A percentile compares a stretch with the other conserved stretches of the same genome.
Conservation (phyloP, 176 grass and related monocot genomes). For the Aegilops longissima region DNA sequence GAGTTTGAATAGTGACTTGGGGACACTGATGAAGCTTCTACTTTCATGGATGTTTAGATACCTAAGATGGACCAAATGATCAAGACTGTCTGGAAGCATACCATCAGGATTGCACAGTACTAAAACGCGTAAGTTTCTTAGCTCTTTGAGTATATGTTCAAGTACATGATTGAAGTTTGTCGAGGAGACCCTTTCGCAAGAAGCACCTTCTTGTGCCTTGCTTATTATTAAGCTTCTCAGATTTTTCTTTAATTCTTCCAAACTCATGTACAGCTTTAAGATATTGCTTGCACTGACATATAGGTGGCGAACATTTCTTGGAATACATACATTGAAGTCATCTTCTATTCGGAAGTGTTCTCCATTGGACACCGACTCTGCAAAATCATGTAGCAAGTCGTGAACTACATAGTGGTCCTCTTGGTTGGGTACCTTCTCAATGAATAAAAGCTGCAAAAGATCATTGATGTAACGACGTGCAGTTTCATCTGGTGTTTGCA, state of each 20-base stretch:
- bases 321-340: slow-evolving; percentile 25
- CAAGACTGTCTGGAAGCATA: slow-evolving; percentile 22
- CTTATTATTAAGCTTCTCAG: slow-evolving; percentile 45
- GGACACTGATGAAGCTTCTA: background rate
- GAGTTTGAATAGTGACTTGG: slow-evolving; percentile 37
- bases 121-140: slow-evolving; percentile 32
- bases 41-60: slow-evolving; percentile 33
- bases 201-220: background rate
- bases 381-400: slow-evolving; percentile 56
- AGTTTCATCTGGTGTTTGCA: slow-evolving; percentile 23
- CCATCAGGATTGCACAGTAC: slow-evolving; percentile 23
- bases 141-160: background rate
- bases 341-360: slow-evolving; percentile 48
- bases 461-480: slow-evolving; percentile 37
- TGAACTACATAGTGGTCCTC: slow-evolving; percentile 40
- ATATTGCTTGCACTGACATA: slow-evolving; percentile 42
- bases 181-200: background rate
- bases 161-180: slow-evolving; percentile 22
- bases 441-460: slow-evolving; percentile 38
- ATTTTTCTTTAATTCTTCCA: slow-evolving; percentile 26
- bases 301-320: slow-evolving; percentile 32
- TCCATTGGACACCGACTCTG: slow-evolving; percentile 29
- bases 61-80: slow-evolving; percentile 34
- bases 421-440: slow-evolving; percentile 16
- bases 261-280: background rate